A percentile compares a stretch with the other conserved stretches of the same genome.
Conservation (phyloP, 306 rosid species). For the Fragaria vesca region DNA sequence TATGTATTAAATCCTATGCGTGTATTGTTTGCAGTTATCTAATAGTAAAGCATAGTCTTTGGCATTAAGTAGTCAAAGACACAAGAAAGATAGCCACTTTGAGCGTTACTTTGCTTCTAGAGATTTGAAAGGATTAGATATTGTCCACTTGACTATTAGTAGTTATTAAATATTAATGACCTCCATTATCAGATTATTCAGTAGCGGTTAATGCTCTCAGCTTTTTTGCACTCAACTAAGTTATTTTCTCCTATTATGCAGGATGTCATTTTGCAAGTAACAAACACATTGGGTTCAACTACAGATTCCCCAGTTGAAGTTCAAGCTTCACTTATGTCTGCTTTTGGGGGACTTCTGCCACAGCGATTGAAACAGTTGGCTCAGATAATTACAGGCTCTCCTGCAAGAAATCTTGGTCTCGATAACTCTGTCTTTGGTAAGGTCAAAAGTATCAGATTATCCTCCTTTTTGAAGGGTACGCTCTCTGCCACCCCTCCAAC, state of each 20-base stretch:
- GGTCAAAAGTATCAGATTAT: constrained; percentile 68
- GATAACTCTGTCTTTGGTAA: constrained; percentile 67
- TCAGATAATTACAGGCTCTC: constrained; percentile 47
- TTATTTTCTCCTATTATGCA: constrained; percentile 36
- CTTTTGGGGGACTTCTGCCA: constrained; percentile 49
- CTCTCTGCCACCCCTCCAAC: constrained; percentile 46
- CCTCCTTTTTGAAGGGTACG: constrained; percentile 54
- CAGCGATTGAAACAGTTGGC: constrained; percentile 79
- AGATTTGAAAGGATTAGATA: not conserved
- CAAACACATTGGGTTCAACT: constrained; percentile 71
- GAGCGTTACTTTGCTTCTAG: not conserved
- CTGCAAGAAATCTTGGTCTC: constrained; percentile 72
- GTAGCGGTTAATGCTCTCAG: not conserved
- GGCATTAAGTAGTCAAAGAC: not conserved
- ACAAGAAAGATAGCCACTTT: not conserved
- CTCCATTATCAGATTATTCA: not conserved
- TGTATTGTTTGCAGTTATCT: constrained; percentile 1
- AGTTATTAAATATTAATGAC: not conserved
- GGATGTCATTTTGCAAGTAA: constrained; percentile 70
- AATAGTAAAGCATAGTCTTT: not conserved
- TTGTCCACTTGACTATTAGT: not conserved
- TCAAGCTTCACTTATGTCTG: constrained; percentile 65
- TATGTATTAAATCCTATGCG: not conserved
- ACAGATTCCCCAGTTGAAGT: constrained; percentile 48
- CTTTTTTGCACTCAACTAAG: not conserved